Evolutionary conservation across 306 rosid species (phyloP).

Genomic region (Vigna reflexopilosa): DNA sequence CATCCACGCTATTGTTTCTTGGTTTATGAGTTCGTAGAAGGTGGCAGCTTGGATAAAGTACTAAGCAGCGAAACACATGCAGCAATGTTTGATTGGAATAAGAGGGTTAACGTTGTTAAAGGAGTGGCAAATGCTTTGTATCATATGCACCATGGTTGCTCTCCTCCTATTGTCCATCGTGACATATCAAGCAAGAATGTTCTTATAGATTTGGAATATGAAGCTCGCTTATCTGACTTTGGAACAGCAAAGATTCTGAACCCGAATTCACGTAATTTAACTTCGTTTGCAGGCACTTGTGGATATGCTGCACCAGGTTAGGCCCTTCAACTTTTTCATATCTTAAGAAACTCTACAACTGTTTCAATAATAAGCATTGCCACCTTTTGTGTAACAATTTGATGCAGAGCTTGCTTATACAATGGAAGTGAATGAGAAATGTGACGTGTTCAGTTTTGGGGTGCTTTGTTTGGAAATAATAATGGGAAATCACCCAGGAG

Average conservation of each 20-base stretch:
- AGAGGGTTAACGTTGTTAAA: conserved; percentile 40
- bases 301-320: conserved; percentile 52
- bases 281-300: conserved; percentile 45
- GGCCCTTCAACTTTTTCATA: not conserved
- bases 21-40: conserved; percentile 45
- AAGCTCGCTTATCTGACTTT: conserved; percentile 42
- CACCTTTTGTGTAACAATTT: not conserved
- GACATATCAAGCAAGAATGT: conserved; percentile 52
- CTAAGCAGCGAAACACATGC: conserved; percentile 30
- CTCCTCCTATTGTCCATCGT: conserved; percentile 43
- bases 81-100: conserved; percentile 43
- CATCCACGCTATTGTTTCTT: conserved; percentile 38
- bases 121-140: conserved; percentile 47
- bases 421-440: conserved; percentile 40
- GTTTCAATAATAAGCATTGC: not conserved
- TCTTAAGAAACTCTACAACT: not conserved
- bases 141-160: conserved; percentile 46
- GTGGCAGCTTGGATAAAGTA: conserved; percentile 45
- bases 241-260: conserved; percentile 43
- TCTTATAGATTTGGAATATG: conserved; percentile 40
- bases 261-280: conserved; percentile 34
- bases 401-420: conserved; percentile 41
- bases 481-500: conserved; percentile 45
- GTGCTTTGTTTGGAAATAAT: conserved; percentile 42
- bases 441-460: conserved; percentile 44